These are phyloP conservation scores for Neobulgaria alba DNA, from an alignment of 2,329 filamentous ascomycete genomes.

Conservation along the genomic window DNA sequence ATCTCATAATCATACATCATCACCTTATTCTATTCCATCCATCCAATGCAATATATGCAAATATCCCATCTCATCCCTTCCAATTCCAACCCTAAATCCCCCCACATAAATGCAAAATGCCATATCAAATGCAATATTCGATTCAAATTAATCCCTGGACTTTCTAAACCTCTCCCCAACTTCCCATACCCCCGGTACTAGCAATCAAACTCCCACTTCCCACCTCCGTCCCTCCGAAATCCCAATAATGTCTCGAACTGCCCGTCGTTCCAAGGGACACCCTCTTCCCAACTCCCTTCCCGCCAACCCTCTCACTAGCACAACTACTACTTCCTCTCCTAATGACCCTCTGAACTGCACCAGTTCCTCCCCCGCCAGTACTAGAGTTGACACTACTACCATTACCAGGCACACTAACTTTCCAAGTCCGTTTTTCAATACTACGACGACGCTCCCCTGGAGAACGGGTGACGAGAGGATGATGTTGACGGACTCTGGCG, in stretches of 20 bases:
- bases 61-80: too few species aligned
- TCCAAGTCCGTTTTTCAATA: conserved; percentile 47
- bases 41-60: too few species aligned
- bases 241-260: conserved; percentile 84
- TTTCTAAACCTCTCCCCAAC: conserved; percentile 70
- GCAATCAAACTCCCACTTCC: conserved; percentile 67
- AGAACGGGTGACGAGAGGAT: conserved; percentile 61
- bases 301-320: conserved; percentile 84
- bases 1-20: too few species aligned
- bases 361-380: conserved; percentile 33
- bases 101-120: too few species aligned
- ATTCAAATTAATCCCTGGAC: too few species aligned
- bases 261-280: conserved; percentile 37
- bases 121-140: too few species aligned
- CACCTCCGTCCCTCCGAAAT: conserved; percentile 65
- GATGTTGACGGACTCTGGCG: conserved; percentile 78
- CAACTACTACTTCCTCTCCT: conserved; percentile 55
- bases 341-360: conserved; percentile 29
- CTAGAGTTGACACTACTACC: conserved; percentile 28
- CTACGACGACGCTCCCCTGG: conserved; percentile 12
- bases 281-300: conserved; percentile 51
- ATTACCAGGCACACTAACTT: conserved; percentile 41
- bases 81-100: too few species aligned
- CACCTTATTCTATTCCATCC: too few species aligned
- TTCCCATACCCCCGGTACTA: conserved; percentile 59